Base-by-base conservation (phyloP, 306 rosid species). In the Parietaria judaica region DNA sequence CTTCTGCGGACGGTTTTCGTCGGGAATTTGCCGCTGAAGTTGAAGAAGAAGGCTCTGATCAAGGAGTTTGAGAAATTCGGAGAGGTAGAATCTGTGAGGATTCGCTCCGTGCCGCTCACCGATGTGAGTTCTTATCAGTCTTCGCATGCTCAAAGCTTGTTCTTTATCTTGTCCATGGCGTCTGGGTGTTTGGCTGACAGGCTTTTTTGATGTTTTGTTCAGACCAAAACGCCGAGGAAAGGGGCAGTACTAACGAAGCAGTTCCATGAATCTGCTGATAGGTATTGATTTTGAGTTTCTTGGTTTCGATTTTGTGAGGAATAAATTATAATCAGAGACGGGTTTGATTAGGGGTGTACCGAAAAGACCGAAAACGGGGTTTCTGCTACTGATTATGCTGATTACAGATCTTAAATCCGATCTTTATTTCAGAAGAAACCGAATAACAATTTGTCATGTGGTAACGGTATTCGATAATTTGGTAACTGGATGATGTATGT, bases 1-100 rank as follows among this genome's bases (percentile, higher is more conserved):
- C 95, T 92, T 31, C 60, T 88, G 85, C 84, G 99, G 73, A 92
- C 99, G n/a, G 75, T 88, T 54, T 92, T 92, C 68, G 88, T 92
- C 31, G 96, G 99, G 51, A 92, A 92, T 71, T 84, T 92, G 70
- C 94, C 95, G 3, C 67, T 86, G 62, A 82, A 78, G 70, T 74
- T 80, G 65, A 92, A 88, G 67, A 88, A 88, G 82, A 92, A 92
- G 76, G 79, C 77, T 56, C 64, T 92, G 63, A 63, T 76, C 51
- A 84, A 74, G 74, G 96, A 92, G 66, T 92, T 92, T 59, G 70
- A 64, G 75, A 75, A 77, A 48, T 92, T 86, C 71, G 99, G 96
- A 10, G 99, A 92, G 76, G 86, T 92, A 31, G 95, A 92, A 55
- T 88, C 96, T 17, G 90, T 92, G 55, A 92, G 99, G 83, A 76